Evolutionary conservation across 495 filamentous ascomycete species (phyloP), one percentile per base, ranked within the genome.

Genomic region (Talaromyces trachyspermus): DNA sequence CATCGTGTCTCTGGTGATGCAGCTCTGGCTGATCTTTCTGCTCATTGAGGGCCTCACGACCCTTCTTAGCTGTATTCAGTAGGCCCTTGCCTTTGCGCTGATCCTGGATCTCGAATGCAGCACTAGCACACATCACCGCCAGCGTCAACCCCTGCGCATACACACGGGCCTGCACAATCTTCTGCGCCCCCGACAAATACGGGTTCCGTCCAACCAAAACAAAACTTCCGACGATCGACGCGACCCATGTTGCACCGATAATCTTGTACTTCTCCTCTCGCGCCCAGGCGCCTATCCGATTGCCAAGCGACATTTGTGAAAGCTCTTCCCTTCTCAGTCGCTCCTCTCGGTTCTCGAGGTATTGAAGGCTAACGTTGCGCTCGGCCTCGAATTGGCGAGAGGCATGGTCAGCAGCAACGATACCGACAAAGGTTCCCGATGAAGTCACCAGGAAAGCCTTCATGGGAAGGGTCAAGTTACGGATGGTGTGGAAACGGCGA

Each of bases 61-160:
- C 77, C 79, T 88, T 58, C 81, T 77, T 56, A 22, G 56, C 46
- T 14, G 61, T 27, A 30, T 66, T 58, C 4, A 69, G 27, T 2
- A 68, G 46, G 20, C 90, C 89, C 59, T 78, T 78, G 14, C 85
- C 88, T 53, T 74, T 76, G 51, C 74, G 77, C 47, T 85, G 83
- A 63, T 98, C 92, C 5, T 76, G 77, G 23, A 89, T 83, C 81
- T 98, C 92, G 59, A 97, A 85, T 14, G 80, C 88, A 30, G 94
- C 91, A 48, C 80, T 86, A 24, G 87, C 88, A 56, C 95, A 71
- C 49, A 98, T 68, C 43, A 97, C 88, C 58, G 85, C 86, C 14
- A 98, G 68, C 40, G 92, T 96, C 56, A 95, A 68, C 12, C 89
- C 89, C 71, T 98, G 92, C n/a, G 92, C 92, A 69, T 97, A 97